Evolutionary conservation across 2,329 filamentous ascomycete species (phyloP).

Genomic region (Penicillium brevicompactum): DNA sequence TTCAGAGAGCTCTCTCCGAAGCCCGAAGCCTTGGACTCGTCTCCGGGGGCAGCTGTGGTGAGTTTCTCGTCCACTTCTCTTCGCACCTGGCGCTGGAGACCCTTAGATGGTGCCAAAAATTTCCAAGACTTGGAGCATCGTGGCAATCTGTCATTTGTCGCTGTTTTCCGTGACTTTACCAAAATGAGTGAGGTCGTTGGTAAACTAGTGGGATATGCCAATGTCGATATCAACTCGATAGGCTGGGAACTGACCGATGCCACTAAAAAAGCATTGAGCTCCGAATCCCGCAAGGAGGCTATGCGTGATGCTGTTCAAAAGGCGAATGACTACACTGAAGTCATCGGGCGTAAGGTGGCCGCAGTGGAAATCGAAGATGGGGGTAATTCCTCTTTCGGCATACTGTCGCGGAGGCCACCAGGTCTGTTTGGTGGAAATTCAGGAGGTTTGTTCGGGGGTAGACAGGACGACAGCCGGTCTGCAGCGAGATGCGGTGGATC

Average conservation of each 20-base stretch:
- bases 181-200: constrained; percentile 21
- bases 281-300: constrained; percentile 22
- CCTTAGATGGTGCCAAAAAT: background rate
- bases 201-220: constrained; percentile 15
- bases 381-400: background rate
- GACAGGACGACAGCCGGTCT: background rate
- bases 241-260: constrained; percentile 27
- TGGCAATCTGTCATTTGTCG: constrained; percentile 17
- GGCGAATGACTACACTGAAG: constrained; percentile 23
- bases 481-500: background rate
- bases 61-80: constrained; percentile 18
- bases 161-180: constrained; percentile 28
- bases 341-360: constrained; percentile 20
- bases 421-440: constrained; percentile 1
- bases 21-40: constrained; percentile 2
- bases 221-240: constrained; percentile 23
- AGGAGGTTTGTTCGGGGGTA: background rate
- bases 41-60: constrained; percentile 21
- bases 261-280: constrained; percentile 19
- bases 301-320: constrained; percentile 26
- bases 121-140: background rate
- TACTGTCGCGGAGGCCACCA: background rate
- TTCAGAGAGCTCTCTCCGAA: constrained; percentile 16
- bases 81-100: constrained; percentile 4
- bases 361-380: constrained; percentile 13